phyloP scores from a whole-genome alignment of 805 yeast species.

The Nakazawaea ernobii region DNA sequence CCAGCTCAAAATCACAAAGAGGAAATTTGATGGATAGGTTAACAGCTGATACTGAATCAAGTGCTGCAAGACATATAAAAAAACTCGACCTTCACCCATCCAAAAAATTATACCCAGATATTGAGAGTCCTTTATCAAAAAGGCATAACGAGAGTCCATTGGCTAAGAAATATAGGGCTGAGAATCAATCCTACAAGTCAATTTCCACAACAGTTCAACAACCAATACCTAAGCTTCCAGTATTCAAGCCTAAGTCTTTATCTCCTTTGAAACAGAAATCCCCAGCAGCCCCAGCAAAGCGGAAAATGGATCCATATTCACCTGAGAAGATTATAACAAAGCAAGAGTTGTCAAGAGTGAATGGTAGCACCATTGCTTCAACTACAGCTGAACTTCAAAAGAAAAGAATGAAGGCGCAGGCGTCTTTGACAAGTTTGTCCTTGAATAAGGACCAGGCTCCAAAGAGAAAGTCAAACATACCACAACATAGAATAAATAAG shows the following conservation, averaged over 20 bases:
- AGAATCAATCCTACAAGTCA: not conserved
- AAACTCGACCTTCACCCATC: slow-evolving; percentile 1
- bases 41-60: slow-evolving; percentile 15
- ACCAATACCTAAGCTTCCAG: slow-evolving; percentile 5
- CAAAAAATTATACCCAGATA: not conserved
- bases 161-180: not conserved
- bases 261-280: not conserved
- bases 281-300: not conserved
- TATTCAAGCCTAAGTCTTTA: not conserved
- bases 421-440: slow-evolving; percentile 3
- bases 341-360: slow-evolving; percentile 3
- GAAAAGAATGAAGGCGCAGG: slow-evolving; percentile 4
- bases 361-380: not conserved
- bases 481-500: slow-evolving; percentile 4
- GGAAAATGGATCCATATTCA: not conserved
- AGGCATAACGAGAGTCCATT: slow-evolving; percentile 7
- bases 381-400: slow-evolving; percentile 3
- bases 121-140: slow-evolving; percentile 7
- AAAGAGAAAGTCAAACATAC: not conserved
- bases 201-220: not conserved
- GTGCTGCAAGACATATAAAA: slow-evolving; percentile 13
- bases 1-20: slow-evolving; percentile 1
- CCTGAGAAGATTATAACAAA: slow-evolving; percentile 8
- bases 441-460: slow-evolving; percentile 1
- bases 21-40: slow-evolving; percentile 11